phyloP scores from a whole-genome alignment of 768 basidiomycete genomes.

The Leucogyrophana mollusca region DNA sequence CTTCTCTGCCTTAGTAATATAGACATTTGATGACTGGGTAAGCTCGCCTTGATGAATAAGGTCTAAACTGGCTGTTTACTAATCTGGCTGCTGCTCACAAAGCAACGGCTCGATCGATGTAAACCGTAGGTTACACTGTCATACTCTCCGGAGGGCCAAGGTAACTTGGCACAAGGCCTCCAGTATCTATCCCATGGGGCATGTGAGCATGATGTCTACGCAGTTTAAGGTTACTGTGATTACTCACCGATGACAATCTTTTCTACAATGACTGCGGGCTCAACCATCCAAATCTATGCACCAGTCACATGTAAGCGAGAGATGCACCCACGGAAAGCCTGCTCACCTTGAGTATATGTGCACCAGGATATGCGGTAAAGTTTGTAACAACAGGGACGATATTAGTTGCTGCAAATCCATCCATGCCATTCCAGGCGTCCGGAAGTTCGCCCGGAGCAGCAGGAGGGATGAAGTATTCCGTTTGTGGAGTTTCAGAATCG shows the following conservation, averaged over 20 bases:
- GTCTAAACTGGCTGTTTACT: too few species aligned
- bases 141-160: slow-evolving; percentile 64
- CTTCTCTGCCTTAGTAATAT: too few species aligned
- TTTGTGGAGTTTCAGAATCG: slow-evolving; percentile 42
- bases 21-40: too few species aligned
- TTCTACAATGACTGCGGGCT: slow-evolving; percentile 58
- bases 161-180: slow-evolving; percentile 54
- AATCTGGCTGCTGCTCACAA: too few species aligned
- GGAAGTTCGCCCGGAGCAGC: slow-evolving; percentile 47
- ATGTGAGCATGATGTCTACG: too few species aligned
- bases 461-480: slow-evolving; percentile 45
- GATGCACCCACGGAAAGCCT: neutral
- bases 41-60: too few species aligned
- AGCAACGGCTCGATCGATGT: too few species aligned
- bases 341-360: slow-evolving; percentile 56
- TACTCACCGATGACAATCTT: slow-evolving; percentile 57
- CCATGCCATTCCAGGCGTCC: slow-evolving; percentile 42
- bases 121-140: slow-evolving; percentile 11
- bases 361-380: slow-evolving; percentile 46
- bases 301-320: slow-evolving; percentile 4
- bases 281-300: slow-evolving; percentile 50
- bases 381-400: slow-evolving; percentile 41
- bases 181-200: too few species aligned
- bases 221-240: too few species aligned
- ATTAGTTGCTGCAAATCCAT: slow-evolving; percentile 54